These are phyloP conservation scores for Cyclotella cryptica DNA, from an alignment of 108 stramenopile genomes.

Conservation along the genomic window DNA sequence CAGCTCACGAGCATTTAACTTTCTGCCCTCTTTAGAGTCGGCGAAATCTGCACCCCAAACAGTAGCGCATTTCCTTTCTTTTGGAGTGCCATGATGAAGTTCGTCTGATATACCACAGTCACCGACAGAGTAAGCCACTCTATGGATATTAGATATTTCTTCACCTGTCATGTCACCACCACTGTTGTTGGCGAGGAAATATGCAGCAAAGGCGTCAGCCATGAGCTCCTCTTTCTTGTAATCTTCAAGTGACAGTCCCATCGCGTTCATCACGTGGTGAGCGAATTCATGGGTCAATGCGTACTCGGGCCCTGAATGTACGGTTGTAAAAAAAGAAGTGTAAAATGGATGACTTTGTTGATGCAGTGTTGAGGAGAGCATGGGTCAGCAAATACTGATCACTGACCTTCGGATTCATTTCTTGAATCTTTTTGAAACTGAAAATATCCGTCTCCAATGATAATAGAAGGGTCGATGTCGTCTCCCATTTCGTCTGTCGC, in stretches of 20 bases:
- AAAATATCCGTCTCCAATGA: slow-evolving; percentile 52
- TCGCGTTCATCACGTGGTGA: slow-evolving; percentile 35
- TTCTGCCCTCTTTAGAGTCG: slow-evolving; percentile 11
- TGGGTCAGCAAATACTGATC: not conserved
- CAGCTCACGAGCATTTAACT: slow-evolving; percentile 22
- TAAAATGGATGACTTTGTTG: not conserved
- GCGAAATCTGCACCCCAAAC: slow-evolving; percentile 46
- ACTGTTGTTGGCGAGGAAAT: slow-evolving; percentile 44
- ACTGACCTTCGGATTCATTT: slow-evolving; percentile 14
- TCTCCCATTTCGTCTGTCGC: slow-evolving; percentile 41
- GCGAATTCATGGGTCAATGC: slow-evolving; percentile 41
- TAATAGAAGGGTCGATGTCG: slow-evolving; percentile 37
- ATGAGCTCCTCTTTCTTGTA: slow-evolving; percentile 37
- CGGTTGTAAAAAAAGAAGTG: not conserved
- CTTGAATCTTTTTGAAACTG: slow-evolving; percentile 31
- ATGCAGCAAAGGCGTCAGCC: slow-evolving; percentile 55
- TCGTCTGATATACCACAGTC: slow-evolving; percentile 37
- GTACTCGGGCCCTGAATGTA: slow-evolving; percentile 44
- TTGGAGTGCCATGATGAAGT: slow-evolving; percentile 51
- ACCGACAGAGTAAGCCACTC: slow-evolving; percentile 45
- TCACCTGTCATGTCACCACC: slow-evolving; percentile 40
- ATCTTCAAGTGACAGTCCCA: slow-evolving; percentile 16
- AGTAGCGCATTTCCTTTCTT: slow-evolving; percentile 45
- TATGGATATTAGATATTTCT: slow-evolving; percentile 41
- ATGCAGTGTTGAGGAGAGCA: too few species aligned